Percentiles rank a stretch among this genome's conserved stretches.
Evolutionary conservation across 2,329 filamentous ascomycete genomes (phyloP).

Genomic region (Aspergillus fijiensis): DNA sequence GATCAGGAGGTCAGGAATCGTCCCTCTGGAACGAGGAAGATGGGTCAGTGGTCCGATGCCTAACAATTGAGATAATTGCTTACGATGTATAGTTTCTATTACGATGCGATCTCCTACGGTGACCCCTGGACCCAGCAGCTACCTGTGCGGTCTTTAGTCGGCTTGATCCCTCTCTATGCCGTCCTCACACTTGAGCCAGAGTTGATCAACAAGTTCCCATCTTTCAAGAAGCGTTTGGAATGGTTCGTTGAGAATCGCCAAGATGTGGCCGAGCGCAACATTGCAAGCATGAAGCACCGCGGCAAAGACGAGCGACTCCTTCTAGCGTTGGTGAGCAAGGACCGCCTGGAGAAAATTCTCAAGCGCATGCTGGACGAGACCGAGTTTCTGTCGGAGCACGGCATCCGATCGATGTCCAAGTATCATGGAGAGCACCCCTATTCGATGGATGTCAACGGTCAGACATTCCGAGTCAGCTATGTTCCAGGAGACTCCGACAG

Average conservation of each 20-base stretch:
- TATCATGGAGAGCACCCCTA: slow-evolving; percentile 86
- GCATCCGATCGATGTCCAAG: slow-evolving; percentile 89
- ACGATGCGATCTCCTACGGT: slow-evolving; percentile 95
- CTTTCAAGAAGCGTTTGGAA: slow-evolving; percentile 87
- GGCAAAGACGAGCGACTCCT: slow-evolving; percentile 88
- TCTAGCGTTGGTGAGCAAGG: slow-evolving; percentile 86
- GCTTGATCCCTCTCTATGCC: slow-evolving; percentile 88
- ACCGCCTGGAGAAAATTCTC: slow-evolving; percentile 85
- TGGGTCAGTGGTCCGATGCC: slow-evolving; percentile 42
- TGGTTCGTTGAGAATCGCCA: slow-evolving; percentile 91
- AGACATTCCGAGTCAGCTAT: slow-evolving; percentile 83
- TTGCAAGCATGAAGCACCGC: slow-evolving; percentile 86
- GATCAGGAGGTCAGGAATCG: slow-evolving; percentile 68
- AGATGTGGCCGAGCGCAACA: slow-evolving; percentile 88
- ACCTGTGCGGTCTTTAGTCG: slow-evolving; percentile 86
- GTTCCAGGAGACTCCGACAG: slow-evolving; percentile 96
- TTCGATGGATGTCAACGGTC: slow-evolving; percentile 93
- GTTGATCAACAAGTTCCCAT: slow-evolving; percentile 84
- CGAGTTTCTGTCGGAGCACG: slow-evolving; percentile 87
- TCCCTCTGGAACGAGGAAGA: slow-evolving; percentile 96
- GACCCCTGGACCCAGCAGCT: slow-evolving; percentile 91
- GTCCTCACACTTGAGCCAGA: slow-evolving; percentile 91
- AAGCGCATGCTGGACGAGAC: slow-evolving; percentile 90
- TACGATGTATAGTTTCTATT: slow-evolving; percentile 70
- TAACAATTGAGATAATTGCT: slow-evolving; percentile 4